A percentile compares a stretch with the other conserved stretches of the same genome.
phyloP scores from a whole-genome alignment of 495 filamentous ascomycete genomes.

The Neohortaea acidophila region DNA sequence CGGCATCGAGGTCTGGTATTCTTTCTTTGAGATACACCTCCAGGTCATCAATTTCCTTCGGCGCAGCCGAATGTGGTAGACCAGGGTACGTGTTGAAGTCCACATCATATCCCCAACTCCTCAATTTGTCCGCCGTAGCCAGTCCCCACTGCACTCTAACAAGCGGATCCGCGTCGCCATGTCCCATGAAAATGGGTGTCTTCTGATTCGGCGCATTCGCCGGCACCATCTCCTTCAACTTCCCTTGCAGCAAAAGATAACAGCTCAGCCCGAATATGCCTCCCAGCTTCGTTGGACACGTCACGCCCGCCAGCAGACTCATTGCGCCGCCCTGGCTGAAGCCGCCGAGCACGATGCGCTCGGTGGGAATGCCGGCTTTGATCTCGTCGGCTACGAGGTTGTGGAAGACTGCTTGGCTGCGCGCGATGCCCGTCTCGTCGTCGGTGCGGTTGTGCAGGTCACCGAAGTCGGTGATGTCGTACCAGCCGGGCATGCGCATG shows the following conservation, averaged over 20 bases:
- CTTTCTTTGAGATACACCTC: slow-evolving; percentile 55
- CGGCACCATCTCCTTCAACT: slow-evolving; percentile 50
- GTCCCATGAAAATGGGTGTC: slow-evolving; percentile 77
- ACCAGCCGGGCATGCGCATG: slow-evolving; percentile 83
- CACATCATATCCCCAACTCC: slow-evolving; percentile 51
- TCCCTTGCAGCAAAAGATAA: slow-evolving; percentile 62
- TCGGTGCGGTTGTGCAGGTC: slow-evolving; percentile 28
- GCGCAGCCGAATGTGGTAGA: slow-evolving; percentile 61
- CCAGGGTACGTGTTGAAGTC: slow-evolving; percentile 64
- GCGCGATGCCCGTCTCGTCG: slow-evolving; percentile 68
- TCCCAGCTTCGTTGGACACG: slow-evolving; percentile 56
- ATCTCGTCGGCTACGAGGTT: slow-evolving; percentile 68
- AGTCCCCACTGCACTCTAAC: slow-evolving; percentile 55
- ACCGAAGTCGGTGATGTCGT: slow-evolving; percentile 44
- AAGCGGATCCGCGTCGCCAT: slow-evolving; percentile 59
- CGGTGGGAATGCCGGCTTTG: slow-evolving; percentile 62
- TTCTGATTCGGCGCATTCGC: slow-evolving; percentile 54
- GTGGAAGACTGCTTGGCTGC: slow-evolving; percentile 61
- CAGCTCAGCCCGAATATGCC: slow-evolving; percentile 77
- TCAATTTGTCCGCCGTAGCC: slow-evolving; percentile 44
- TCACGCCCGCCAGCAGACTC: slow-evolving; percentile 51
- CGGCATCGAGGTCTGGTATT: slow-evolving; percentile 44
- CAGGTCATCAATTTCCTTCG: slow-evolving; percentile 67
- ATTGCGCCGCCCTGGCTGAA: slow-evolving; percentile 51
- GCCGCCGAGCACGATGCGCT: slow-evolving; percentile 71